Base-by-base conservation (phyloP, 331 rosid species). In the Stylosanthes scabra region DNA sequence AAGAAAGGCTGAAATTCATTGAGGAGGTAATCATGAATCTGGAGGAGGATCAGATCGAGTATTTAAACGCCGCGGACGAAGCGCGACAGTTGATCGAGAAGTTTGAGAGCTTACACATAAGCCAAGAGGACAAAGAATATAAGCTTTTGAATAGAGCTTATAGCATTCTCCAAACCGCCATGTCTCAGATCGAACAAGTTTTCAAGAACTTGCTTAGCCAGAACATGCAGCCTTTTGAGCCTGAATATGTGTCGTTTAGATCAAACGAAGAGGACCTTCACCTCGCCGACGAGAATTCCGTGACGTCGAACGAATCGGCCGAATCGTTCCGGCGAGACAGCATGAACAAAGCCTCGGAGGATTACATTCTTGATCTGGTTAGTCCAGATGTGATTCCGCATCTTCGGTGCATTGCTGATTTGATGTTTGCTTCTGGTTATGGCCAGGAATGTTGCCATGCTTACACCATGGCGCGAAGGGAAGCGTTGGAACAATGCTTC, bases 141-240 rank as follows among this genome's bases (percentile, higher is more conserved):
- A 83, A 76, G 79, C 58, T 76, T n/a, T 75, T 82, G 68, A 74
- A 78, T 29, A 87, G 75, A 78, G 93, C 92, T 58, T 78, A 86
- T 59, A 88, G 80, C 64, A 83, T 91, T 80, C 96, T 94, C 68
- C 99, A 94, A 71, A 87, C 84, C 0, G 95, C 97, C 3, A 94
- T 94, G 97, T 85, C 86, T 0, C 80, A 88, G 72, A 88, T 94
- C 8, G 99, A 91, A 73, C 97, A 90, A 71, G 95, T 91, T 78
- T 91, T 94, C 70, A 78, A 79, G 72, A 65, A 83, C 81, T 72
- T 94, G 90, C 91, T 94, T 66, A 70, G 83, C 76, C 84, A 80
- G 78, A 88, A 89, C 66, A 82, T 83, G 86, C 96, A 87, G 63
- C 93, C 93, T 28, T 84, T 83, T 76, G 97, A 88, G 72, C 92